These are phyloP conservation scores for Saccharomyces hybrid DNA, from an alignment of 1,139 yeast genomes.

Conservation along the genomic window DNA sequence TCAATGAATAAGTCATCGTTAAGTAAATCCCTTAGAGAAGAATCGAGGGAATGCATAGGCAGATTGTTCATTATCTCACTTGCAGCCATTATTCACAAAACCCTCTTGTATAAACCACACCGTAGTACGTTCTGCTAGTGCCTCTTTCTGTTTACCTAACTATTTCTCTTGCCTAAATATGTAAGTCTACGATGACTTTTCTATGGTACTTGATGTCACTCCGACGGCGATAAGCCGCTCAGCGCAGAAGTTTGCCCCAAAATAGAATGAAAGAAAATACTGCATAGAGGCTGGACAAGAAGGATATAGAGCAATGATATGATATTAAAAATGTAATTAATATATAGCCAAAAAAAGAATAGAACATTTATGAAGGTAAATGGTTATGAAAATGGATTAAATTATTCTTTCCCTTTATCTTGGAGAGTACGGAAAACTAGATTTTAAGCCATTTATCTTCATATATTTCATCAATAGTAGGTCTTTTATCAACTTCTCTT, in stretches of 20 bases:
- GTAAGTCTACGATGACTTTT: background rate
- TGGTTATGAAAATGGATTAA: background rate
- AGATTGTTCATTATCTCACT: background rate
- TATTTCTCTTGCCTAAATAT: background rate
- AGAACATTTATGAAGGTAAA: background rate
- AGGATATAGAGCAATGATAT: background rate
- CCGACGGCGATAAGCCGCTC: background rate
- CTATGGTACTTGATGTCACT: background rate
- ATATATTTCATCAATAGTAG: slow-evolving; percentile 62
- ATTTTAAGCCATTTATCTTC: slow-evolving; percentile 60
- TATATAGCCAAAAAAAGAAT: background rate
- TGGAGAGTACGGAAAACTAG: slow-evolving; percentile 2
- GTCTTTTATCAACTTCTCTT: slow-evolving; percentile 59
- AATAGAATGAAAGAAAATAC: background rate
- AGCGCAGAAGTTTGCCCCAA: background rate
- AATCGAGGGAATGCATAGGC: background rate
- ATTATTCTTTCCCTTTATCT: background rate
- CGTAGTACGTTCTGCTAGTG: background rate
- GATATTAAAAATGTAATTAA: background rate
- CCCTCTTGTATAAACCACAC: background rate
- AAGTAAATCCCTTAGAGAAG: slow-evolving; percentile 11
- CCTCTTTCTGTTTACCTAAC: background rate
- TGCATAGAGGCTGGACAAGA: background rate
- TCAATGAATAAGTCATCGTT: slow-evolving; percentile 6
- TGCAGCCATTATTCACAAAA: background rate